Evolutionary conservation across 805 yeast genomes (phyloP).

Genomic region (Ogataea glucozyma): DNA sequence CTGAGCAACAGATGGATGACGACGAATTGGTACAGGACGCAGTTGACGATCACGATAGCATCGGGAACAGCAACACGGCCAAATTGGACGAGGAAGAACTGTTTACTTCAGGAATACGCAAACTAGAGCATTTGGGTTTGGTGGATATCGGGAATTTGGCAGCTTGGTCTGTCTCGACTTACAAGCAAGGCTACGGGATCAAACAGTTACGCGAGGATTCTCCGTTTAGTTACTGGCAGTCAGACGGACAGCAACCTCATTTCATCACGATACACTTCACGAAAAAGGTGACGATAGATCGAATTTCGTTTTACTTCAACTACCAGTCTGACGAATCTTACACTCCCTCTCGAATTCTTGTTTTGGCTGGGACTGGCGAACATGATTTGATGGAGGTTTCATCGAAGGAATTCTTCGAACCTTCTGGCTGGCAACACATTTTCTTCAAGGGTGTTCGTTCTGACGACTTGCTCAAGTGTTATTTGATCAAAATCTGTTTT

Average conservation of each 20-base stretch:
- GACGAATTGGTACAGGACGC: conserved; percentile 14
- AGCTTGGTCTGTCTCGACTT: conserved; percentile 79
- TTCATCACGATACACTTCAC: conserved; percentile 74
- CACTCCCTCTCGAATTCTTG: conserved; percentile 71
- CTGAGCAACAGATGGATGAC: conserved; percentile 7
- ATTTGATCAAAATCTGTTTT: conserved; percentile 60
- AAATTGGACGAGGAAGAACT: conserved; percentile 23
- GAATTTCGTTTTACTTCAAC: conserved; percentile 73
- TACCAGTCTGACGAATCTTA: conserved; percentile 82
- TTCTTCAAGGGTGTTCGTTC: conserved; percentile 54
- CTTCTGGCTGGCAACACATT: conserved; percentile 78
- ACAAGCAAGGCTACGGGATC: conserved; percentile 71
- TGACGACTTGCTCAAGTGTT: conserved; percentile 64
- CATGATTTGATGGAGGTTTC: conserved; percentile 74
- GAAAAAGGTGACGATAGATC: conserved; percentile 66
- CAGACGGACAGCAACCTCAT: conserved; percentile 93
- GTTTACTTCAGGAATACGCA: conserved; percentile 46
- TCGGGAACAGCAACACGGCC: conserved; percentile 11
- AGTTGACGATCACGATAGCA: conserved; percentile 11
- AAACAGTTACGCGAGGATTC: conserved; percentile 71
- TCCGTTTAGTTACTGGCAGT: conserved; percentile 84
- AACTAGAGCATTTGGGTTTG: conserved; percentile 57
- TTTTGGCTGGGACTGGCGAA: conserved; percentile 76
- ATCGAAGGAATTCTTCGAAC: conserved; percentile 57
- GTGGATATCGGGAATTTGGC: conserved; percentile 81